phyloP scores from a whole-genome alignment of 2,329 filamentous ascomycete genomes.

The Coniochaeta prunicola region DNA sequence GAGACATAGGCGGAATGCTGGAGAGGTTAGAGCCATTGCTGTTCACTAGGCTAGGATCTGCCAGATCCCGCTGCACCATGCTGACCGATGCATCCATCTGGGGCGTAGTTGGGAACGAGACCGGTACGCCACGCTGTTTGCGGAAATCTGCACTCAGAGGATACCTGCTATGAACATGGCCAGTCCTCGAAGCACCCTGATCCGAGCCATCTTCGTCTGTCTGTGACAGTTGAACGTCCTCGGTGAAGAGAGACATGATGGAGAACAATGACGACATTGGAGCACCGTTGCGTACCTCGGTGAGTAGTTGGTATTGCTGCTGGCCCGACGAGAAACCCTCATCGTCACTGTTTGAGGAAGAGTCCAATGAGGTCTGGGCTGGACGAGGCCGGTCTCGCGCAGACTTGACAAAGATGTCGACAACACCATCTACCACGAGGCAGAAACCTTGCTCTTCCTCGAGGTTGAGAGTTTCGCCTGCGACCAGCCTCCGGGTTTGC shows the following conservation, averaged over 20 bases:
- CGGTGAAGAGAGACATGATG: slow-evolving; percentile 92
- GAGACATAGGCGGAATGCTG: slow-evolving; percentile 65
- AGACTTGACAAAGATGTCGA: slow-evolving; percentile 98
- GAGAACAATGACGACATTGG: slow-evolving; percentile 99
- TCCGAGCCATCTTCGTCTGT: slow-evolving; percentile 53
- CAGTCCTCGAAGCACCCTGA: slow-evolving; percentile 15
- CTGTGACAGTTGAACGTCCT: slow-evolving; percentile 76
- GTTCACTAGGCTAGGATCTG: slow-evolving; percentile 20
- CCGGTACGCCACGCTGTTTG: slow-evolving; percentile 21
- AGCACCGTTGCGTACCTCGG: slow-evolving; percentile 94
- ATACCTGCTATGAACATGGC: slow-evolving; percentile 21
- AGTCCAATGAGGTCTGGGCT: slow-evolving; percentile 27
- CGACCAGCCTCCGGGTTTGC: slow-evolving; percentile 95
- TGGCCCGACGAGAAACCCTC: slow-evolving; percentile 54
- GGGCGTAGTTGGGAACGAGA: slow-evolving; percentile 32
- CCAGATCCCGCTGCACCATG: slow-evolving; percentile 11
- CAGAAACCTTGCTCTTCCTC: slow-evolving; percentile 99
- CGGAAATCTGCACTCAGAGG: slow-evolving; percentile 21
- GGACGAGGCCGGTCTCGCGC: slow-evolving; percentile 43
- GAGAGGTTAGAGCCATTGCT: slow-evolving; percentile 35
- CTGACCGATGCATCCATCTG: slow-evolving; percentile 22
- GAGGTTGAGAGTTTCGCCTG: slow-evolving; percentile 87
- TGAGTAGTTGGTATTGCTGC: slow-evolving; percentile 89
- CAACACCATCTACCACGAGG: slow-evolving; percentile 88
- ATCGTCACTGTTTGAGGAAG: slow-evolving; percentile 55